Percentiles rank a stretch among this genome's conserved stretches.
Conservation (phyloP, 139 green algal genomes). For the Chlorella sp. region DNA sequence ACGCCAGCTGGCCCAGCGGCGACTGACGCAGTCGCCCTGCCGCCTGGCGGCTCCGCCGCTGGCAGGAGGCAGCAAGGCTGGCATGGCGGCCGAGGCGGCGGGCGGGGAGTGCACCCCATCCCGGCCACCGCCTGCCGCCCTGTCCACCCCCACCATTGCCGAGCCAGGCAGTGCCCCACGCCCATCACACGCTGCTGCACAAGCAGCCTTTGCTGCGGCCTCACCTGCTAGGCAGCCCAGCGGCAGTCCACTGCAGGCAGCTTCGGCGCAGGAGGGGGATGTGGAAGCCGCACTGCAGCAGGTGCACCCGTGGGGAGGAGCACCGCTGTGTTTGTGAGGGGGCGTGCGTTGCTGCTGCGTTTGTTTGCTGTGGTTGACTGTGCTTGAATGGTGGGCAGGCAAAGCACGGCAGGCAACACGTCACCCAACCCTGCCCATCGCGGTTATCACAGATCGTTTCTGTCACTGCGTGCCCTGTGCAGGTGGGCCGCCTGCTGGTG, state of each 20-base stretch:
- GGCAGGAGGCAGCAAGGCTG: not conserved
- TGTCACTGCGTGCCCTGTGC: not conserved
- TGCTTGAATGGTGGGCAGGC: too few species aligned
- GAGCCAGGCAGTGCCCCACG: slow-evolving; percentile 1
- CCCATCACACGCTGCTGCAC: too few species aligned
- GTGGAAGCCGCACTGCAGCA: not conserved
- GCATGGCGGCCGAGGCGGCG: not conserved
- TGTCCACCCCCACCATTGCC: not conserved
- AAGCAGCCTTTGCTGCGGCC: not conserved
- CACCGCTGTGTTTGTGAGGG: too few species aligned
- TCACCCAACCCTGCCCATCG: too few species aligned
- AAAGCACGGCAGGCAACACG: too few species aligned
- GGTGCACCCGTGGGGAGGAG: not conserved
- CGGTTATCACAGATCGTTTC: too few species aligned
- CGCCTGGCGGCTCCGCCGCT: not conserved
- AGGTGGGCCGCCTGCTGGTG: not conserved
- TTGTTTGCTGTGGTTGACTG: too few species aligned
- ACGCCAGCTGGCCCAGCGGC: not conserved
- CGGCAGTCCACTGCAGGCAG: not conserved
- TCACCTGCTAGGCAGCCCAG: not conserved
- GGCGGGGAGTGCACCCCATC: not conserved
- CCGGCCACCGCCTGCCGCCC: not conserved
- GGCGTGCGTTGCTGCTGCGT: too few species aligned
- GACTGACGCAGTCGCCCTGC: slow-evolving; percentile 12
- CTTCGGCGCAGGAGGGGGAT: not conserved